These are phyloP conservation scores for Clohesyomyces aquaticus DNA, from an alignment of 495 filamentous ascomycete genomes.

Conservation along the genomic window DNA sequence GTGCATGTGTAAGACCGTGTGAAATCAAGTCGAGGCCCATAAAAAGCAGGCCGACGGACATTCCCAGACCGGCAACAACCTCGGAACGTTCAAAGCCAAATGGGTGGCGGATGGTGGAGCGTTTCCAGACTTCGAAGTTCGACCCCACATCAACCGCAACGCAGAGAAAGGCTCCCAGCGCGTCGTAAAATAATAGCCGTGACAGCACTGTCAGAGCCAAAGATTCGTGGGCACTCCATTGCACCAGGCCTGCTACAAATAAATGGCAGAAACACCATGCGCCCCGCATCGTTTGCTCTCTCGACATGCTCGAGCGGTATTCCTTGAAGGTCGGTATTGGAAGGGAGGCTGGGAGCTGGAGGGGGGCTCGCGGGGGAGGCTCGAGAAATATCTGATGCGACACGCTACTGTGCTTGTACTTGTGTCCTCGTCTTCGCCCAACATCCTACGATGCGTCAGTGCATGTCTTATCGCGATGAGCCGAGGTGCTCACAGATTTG, in stretches of 20 bases:
- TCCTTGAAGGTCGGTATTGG: conserved; percentile 91
- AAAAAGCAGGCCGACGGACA: conserved; percentile 92
- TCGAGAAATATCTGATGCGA: conserved; percentile 97
- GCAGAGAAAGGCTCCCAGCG: conserved; percentile 88
- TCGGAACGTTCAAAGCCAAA: conserved; percentile 87
- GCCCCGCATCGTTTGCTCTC: conserved; percentile 77
- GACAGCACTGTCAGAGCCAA: conserved; percentile 90
- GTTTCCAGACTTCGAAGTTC: conserved; percentile 97
- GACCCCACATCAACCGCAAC: conserved; percentile 88
- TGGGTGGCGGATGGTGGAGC: conserved; percentile 88
- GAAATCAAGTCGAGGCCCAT: conserved; percentile 95
- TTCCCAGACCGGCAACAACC: conserved; percentile 93
- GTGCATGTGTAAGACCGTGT: conserved; percentile 86
- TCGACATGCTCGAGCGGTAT: conserved; percentile 81
- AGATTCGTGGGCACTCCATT: conserved; percentile 84
- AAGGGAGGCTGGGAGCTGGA: conserved; percentile 88
- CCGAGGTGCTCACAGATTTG: conserved; percentile 68
- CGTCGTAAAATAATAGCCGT: conserved; percentile 92
- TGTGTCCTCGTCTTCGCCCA: conserved; percentile 91
- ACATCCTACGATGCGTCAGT: conserved; percentile 55
- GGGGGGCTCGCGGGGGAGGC: conserved; percentile 82
- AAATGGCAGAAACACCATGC: conserved; percentile 92
- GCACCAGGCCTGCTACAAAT: conserved; percentile 75
- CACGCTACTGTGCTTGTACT: conserved; percentile 96
- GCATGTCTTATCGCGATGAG: background rate